Base-by-base conservation (phyloP, 2,329 filamentous ascomycete species). In the Calonectria multiphialidica region DNA sequence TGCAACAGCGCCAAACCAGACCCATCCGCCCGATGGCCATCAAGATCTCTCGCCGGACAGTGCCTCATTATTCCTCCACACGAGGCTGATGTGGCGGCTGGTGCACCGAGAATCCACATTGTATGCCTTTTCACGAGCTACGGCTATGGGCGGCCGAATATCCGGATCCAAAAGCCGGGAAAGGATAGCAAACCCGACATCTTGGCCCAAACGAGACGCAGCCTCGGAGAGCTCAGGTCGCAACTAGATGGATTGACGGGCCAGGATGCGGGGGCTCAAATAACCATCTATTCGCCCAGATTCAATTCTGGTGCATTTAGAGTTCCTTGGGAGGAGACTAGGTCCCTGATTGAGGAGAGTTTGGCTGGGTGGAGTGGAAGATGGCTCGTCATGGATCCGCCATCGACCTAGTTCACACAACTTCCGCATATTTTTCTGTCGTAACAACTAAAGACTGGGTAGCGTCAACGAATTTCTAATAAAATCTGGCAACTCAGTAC, bases 1-100 rank as follows among this genome's bases (percentile, higher is more conserved):
- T 82, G 79, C 69, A 33, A 75, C 13, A 49, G 61, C 33, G 74
- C 72, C n/a, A 78, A 75, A 45, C 30, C 71, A 4, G 49, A 69
- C 35, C 18, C 64, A 1, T 64, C 62, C 10, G 21, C 63, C 16
- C 70, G 57, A n/a, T 77, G 75, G 77, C 76, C 71, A 18, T 72
- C 72, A 1, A 68, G 50, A 53, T 76, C 57, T 35, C 72, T 82
- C 5, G 73, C 72, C 8, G 81, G 81, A 6, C 75, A 55, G 30
- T 80, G 80, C 49, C 76, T 79, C 42, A 75, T 82, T 28, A 81
- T 82, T 61, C 76, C 80, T 8, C 71, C 80, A 30, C 81, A 81
- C 45, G 40, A 72, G 3, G 62, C 65, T 13, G 78, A 81, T 45
- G 67, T 74, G 0, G 71, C 68, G 0, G 68, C 57, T 1, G 78